phyloP scores from a whole-genome alignment of 1,139 yeast species.

The Taphrina deformans region DNA sequence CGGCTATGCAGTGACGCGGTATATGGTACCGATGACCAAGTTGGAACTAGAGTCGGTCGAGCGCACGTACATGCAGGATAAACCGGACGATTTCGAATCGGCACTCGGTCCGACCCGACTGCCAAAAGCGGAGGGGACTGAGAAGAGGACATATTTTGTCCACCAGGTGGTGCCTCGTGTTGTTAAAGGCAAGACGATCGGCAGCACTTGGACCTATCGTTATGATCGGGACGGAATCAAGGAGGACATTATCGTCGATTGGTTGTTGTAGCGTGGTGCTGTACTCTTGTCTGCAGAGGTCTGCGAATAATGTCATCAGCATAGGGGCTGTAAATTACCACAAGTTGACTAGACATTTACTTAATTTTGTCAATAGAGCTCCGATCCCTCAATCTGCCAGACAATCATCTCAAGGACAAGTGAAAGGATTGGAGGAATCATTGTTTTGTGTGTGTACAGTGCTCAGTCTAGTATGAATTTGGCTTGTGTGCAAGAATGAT shows the following conservation, averaged over 20 bases:
- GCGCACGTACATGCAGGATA: not conserved
- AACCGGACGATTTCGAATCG: not conserved
- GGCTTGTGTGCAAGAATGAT: too few species aligned
- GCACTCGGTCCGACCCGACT: constrained; percentile 1
- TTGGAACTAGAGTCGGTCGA: constrained; percentile 2
- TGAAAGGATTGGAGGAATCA: too few species aligned
- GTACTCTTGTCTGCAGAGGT: too few species aligned
- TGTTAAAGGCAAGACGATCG: not conserved
- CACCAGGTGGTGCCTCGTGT: not conserved
- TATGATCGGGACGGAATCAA: not conserved
- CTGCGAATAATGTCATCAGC: too few species aligned
- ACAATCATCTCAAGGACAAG: too few species aligned
- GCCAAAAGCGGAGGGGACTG: constrained; percentile 4
- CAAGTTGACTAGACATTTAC: too few species aligned
- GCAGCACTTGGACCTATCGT: constrained; percentile 1
- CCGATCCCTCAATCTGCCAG: too few species aligned
- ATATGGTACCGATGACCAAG: constrained; percentile 6
- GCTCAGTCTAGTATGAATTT: too few species aligned
- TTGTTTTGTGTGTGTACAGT: too few species aligned
- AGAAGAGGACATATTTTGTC: constrained; percentile 3
- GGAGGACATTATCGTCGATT: constrained; percentile 11
- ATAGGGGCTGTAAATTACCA: too few species aligned
- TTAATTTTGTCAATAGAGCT: too few species aligned
- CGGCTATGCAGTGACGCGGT: constrained; percentile 9
- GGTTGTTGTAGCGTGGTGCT: constrained; percentile 5